These are phyloP conservation scores for Metschnikowia gruessii DNA, from an alignment of 805 yeast species.

Conservation along the genomic window DNA sequence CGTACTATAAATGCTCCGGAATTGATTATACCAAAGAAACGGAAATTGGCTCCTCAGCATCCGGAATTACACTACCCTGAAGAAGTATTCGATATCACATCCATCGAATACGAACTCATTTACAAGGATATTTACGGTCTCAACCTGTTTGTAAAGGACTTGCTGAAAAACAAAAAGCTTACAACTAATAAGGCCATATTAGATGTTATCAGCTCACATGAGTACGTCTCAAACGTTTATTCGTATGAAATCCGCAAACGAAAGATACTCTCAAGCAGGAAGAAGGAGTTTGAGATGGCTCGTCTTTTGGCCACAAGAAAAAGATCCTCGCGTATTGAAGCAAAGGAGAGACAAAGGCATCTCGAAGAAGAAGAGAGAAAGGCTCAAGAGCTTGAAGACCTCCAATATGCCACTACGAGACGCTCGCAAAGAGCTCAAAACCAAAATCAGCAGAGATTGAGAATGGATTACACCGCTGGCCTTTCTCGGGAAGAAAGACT, in stretches of 20 bases:
- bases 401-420: slow-evolving; percentile 41
- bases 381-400: slow-evolving; percentile 45
- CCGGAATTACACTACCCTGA: slow-evolving; percentile 30
- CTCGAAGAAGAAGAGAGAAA: slow-evolving; percentile 53
- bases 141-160: slow-evolving; percentile 21
- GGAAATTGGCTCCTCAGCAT: slow-evolving; percentile 32
- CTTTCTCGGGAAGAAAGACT: slow-evolving; percentile 35
- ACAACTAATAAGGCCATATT: slow-evolving; percentile 26
- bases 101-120: slow-evolving; percentile 30
- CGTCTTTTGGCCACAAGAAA: slow-evolving; percentile 65
- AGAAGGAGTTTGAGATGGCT: slow-evolving; percentile 62
- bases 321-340: slow-evolving; percentile 70
- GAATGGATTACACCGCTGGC: slow-evolving; percentile 26
- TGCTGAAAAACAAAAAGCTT: slow-evolving; percentile 30
- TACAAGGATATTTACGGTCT: slow-evolving; percentile 32
- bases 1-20: slow-evolving; percentile 26
- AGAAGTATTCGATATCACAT: slow-evolving; percentile 31
- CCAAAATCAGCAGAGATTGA: slow-evolving; percentile 27
- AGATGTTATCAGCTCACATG: slow-evolving; percentile 17
- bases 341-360: slow-evolving; percentile 48
- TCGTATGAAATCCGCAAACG: slow-evolving; percentile 52
- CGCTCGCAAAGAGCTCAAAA: slow-evolving; percentile 39
- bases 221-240: slow-evolving; percentile 24
- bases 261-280: slow-evolving; percentile 51
- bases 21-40: slow-evolving; percentile 34